These are phyloP conservation scores for Sistotremastrum suecicum DNA, from an alignment of 768 basidiomycete genomes.

Conservation along the genomic window DNA sequence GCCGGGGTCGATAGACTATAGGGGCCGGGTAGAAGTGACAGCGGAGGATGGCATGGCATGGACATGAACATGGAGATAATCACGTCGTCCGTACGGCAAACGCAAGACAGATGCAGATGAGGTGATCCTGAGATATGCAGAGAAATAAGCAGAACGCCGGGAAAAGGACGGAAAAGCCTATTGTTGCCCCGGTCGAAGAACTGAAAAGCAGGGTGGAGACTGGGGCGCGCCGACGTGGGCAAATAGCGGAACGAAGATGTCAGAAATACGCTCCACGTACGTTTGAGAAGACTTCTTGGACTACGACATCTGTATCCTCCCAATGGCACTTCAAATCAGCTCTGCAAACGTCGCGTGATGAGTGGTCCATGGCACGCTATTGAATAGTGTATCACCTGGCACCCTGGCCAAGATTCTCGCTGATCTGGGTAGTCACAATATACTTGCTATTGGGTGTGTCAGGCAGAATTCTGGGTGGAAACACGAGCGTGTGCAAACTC, in stretches of 20 bases:
- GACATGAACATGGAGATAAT: neutral
- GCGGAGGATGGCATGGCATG: neutral
- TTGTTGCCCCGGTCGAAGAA: no score
- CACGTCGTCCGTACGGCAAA: slow-evolving; percentile 37
- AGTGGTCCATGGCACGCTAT: slow-evolving; percentile 3
- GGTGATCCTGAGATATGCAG: slow-evolving; percentile 39
- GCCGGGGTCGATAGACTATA: no score
- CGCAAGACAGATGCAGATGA: slow-evolving; percentile 52
- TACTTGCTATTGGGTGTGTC: slow-evolving; percentile 48
- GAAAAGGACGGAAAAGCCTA: no score
- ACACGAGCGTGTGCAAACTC: slow-evolving; percentile 21
- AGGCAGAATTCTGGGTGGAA: slow-evolving; percentile 1
- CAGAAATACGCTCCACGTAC: slow-evolving; percentile 29
- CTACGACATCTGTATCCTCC: slow-evolving; percentile 72
- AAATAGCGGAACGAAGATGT: slow-evolving; percentile 2
- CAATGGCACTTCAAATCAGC: slow-evolving; percentile 77
- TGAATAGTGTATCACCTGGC: slow-evolving; percentile 39
- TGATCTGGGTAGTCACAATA: slow-evolving; percentile 73
- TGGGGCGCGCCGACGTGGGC: neutral
- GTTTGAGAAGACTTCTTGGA: slow-evolving; percentile 68
- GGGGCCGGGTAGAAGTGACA: no score
- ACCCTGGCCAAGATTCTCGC: slow-evolving; percentile 74
- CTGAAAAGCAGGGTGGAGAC: no score
- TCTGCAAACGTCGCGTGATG: slow-evolving; percentile 22
- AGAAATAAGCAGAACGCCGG: no score